These are phyloP conservation scores for Phaeotremella fagi DNA, from an alignment of 768 basidiomycete genomes.

Conservation along the genomic window DNA sequence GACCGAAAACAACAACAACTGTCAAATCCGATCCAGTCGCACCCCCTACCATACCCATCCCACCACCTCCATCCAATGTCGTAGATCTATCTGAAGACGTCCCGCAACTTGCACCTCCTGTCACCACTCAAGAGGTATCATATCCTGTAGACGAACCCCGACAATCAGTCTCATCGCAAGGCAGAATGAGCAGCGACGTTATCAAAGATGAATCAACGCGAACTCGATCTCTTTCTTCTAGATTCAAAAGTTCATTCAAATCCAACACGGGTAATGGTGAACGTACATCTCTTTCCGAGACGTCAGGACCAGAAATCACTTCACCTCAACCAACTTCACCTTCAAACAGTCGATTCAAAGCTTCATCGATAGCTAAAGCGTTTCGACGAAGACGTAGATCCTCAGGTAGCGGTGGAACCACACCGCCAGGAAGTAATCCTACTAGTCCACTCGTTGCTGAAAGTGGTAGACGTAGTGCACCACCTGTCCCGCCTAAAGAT, in stretches of 20 bases:
- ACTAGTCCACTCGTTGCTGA: neutral
- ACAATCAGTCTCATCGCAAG: constrained; percentile 1
- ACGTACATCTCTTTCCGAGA: neutral
- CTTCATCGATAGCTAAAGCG: constrained; percentile 13
- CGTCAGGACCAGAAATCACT: neutral
- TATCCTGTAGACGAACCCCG: neutral
- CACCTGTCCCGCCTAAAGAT: constrained; percentile 23
- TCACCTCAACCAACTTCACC: constrained; percentile 6
- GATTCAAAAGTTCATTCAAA: constrained; percentile 4
- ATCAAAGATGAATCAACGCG: constrained; percentile 12
- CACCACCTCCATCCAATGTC: no score
- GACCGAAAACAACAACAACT: neutral
- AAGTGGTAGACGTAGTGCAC: neutral
- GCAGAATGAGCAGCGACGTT: constrained; percentile 12
- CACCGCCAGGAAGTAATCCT: neutral
- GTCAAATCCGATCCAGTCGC: no score
- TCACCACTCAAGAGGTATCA: neutral
- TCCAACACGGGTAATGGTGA: neutral
- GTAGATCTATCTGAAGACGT: neutral
- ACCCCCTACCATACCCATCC: no score
- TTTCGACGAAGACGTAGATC: constrained; percentile 10
- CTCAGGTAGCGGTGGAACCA: neutral
- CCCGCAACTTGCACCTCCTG: neutral
- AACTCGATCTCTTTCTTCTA: constrained; percentile 10
- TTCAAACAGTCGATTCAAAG: constrained; percentile 10